Conservation (phyloP, 1,284 basidiomycete genomes). For the Phellopilus nigrolimitatus region DNA sequence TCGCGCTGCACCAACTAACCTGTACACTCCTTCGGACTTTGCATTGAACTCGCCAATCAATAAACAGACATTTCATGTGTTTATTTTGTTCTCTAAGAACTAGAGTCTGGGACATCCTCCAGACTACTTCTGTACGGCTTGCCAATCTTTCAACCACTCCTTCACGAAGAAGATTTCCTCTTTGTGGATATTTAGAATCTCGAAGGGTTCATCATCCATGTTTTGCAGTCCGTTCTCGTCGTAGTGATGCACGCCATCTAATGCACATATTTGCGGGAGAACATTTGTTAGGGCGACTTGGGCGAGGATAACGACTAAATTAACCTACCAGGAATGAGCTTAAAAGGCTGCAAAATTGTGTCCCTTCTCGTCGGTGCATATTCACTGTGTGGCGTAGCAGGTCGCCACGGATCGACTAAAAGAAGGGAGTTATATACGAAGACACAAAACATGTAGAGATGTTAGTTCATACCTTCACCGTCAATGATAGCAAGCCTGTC, state of each 20-base stretch:
- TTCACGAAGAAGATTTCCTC: conserved; percentile 80
- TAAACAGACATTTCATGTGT: neutral
- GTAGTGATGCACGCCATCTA: conserved; percentile 86
- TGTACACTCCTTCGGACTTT: neutral
- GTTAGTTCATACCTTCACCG: conserved; percentile 58
- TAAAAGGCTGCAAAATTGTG: conserved; percentile 75
- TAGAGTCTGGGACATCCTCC: too few species aligned
- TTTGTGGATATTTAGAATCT: conserved; percentile 78
- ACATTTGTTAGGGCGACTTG: conserved; percentile 7
- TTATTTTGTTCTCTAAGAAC: neutral
- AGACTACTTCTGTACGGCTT: conserved; percentile 12
- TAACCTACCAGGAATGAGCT: conserved; percentile 82
- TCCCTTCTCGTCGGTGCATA: conserved; percentile 68
- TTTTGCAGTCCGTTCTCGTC: conserved; percentile 82
- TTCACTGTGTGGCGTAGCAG: conserved; percentile 80
- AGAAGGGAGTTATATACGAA: conserved; percentile 5
- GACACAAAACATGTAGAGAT: neutral
- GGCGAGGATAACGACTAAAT: conserved; percentile 1
- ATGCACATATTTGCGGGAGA: neutral
- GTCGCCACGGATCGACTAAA: conserved; percentile 85
- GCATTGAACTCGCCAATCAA: too few species aligned
- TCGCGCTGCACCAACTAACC: neutral
- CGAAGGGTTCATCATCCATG: conserved; percentile 62
- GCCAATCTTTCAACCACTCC: conserved; percentile 76
- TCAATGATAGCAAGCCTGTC: conserved; percentile 85